Base-by-base conservation (phyloP, 1,284 basidiomycete genomes). In the Athelia sp. region DNA sequence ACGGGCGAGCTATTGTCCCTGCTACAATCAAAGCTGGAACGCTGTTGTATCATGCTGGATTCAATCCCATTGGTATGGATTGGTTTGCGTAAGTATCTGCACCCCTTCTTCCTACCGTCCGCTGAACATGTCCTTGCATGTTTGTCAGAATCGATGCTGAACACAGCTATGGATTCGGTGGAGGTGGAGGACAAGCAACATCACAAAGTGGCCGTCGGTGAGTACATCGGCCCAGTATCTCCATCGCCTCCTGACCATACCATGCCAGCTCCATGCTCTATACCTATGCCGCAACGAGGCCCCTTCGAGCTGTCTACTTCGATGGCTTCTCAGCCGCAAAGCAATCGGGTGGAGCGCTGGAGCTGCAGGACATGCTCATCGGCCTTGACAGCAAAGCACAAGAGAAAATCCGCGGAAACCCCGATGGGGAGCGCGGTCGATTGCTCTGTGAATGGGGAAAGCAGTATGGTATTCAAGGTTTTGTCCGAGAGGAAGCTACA, bases 241-340 rank as follows among this genome's bases (percentile, higher is more conserved):
- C 8, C n/a, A 17, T 8, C 8, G 9, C 6, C n/a, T 6, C 9
- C 36, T 44, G 23, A 15, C 10, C 22, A 44, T 9, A 23, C 6
- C 17, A 13, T 6, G 4, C 26, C 13, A 23, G 23, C 15, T 22
- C 6, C 23, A 22, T 44, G 23, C 43, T 44, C n/a, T 44, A 44
- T 11, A 44, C 43, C 15, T 44, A 44, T 22, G 22, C 43, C 4
- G 43, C 43, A 8, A 44, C 43, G 8, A 9, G 43, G 11, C 43
- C 43, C 17, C 43, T 44, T 4, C 43, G 43, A n/a, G 43, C 24
- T 11, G n/a, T 44, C 43, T 44, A 44, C 43, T 44, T 44, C 19
- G 43, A 44, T 21, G 43, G 43, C 6, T 44, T 44, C 24, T 44
- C 43, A 8, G 43, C 43, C 10, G 43, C 43, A n/a, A 44, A 44